Conservation (phyloP, 441 rosid species). For the Erysimum pusillum region DNA sequence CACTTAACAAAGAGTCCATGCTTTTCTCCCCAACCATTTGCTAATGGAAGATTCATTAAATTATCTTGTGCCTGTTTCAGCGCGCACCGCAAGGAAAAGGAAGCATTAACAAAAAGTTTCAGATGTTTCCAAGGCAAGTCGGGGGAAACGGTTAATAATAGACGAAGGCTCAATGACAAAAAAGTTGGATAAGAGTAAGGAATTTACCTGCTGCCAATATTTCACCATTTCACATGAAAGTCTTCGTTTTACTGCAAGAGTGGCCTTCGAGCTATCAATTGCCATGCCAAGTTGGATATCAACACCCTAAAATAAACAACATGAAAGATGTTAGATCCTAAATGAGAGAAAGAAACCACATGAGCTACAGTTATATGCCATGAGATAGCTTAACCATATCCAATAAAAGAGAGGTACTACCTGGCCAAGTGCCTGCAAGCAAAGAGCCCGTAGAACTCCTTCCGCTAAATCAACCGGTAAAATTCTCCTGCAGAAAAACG, state of each 20-base stretch:
- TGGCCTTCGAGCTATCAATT: slow-evolving; percentile 94
- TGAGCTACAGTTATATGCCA: background rate
- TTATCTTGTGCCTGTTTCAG: slow-evolving; percentile 83
- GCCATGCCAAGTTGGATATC: slow-evolving; percentile 99
- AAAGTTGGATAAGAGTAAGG: background rate
- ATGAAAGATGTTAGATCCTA: slow-evolving; percentile 34
- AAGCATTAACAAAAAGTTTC: slow-evolving; percentile 7
- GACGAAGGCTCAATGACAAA: background rate
- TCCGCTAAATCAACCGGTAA: slow-evolving; percentile 93
- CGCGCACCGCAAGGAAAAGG: slow-evolving; percentile 3
- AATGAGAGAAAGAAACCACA: slow-evolving; percentile 19
- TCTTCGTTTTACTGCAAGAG: slow-evolving; percentile 97
- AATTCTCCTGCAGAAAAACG: slow-evolving; percentile 66
- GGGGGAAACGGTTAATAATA: background rate
- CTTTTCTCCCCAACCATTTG: slow-evolving; percentile 98
- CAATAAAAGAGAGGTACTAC: slow-evolving; percentile 52
- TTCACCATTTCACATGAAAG: slow-evolving; percentile 99
- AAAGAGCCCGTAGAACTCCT: slow-evolving; percentile 91
- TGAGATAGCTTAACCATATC: slow-evolving; percentile 19
- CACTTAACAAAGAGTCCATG: slow-evolving; percentile 86
- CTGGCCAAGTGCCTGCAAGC: slow-evolving; percentile 97
- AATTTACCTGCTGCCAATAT: slow-evolving; percentile 93
- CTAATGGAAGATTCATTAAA: slow-evolving; percentile 78
- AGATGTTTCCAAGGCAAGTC: slow-evolving; percentile 6
- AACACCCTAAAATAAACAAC: slow-evolving; percentile 69